phyloP scores from a whole-genome alignment of 495 filamentous ascomycete genomes.

The Collariella sp. region DNA sequence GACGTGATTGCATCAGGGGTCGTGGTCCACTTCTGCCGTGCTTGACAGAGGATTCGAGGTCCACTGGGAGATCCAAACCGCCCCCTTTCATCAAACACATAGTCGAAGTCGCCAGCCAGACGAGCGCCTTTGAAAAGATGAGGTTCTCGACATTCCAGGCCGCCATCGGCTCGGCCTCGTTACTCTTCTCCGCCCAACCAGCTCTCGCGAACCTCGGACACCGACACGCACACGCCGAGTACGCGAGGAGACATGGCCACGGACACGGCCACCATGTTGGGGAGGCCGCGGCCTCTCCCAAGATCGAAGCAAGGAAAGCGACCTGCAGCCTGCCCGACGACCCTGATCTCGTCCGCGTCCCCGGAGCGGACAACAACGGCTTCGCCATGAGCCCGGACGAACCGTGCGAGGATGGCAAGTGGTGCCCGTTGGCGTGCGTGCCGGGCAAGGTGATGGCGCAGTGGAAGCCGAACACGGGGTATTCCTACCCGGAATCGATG shows the following conservation, averaged over 20 bases:
- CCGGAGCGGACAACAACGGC: constrained; percentile 56
- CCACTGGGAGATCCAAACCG: neutral
- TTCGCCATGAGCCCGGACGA: constrained; percentile 81
- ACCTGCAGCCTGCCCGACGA: constrained; percentile 59
- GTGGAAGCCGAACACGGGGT: constrained; percentile 64
- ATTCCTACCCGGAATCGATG: constrained; percentile 64
- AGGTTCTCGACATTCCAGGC: constrained; percentile 42
- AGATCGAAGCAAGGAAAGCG: constrained; percentile 32
- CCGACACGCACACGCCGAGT: constrained; percentile 20
- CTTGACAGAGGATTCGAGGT: neutral
- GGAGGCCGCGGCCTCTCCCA: constrained; percentile 17
- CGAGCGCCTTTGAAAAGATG: constrained; percentile 27
- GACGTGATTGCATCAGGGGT: neutral
- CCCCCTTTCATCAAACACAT: neutral
- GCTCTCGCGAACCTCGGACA: constrained; percentile 25
- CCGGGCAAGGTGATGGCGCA: constrained; percentile 69
- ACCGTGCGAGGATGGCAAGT: constrained; percentile 57
- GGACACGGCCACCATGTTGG: constrained; percentile 19
- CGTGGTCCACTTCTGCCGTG: neutral
- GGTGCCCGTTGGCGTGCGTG: constrained; percentile 73
- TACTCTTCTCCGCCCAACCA: constrained; percentile 33
- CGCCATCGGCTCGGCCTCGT: constrained; percentile 40
- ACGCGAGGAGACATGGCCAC: constrained; percentile 30
- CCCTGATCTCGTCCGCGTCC: constrained; percentile 60
- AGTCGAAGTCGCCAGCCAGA: neutral